Evolutionary conservation across 192 early-diverging fungal genomes (phyloP), one percentile per base, ranked within the genome.

Genomic region (Mortierella alpina): DNA sequence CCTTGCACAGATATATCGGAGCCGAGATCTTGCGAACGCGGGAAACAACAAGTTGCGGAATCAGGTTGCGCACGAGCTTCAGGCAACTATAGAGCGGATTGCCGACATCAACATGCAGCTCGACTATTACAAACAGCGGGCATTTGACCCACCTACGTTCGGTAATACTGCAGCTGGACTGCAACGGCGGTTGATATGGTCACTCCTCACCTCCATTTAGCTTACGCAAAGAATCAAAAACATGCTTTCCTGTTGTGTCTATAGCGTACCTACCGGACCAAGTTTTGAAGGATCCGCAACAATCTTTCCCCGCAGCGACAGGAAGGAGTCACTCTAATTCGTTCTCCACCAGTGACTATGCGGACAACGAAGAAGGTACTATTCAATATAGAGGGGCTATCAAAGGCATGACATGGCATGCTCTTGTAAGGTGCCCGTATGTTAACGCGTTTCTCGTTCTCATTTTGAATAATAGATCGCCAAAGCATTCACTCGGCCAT

Each of bases 321-420:
- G 22, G 77, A 68, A 48, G 77, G 39, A 80, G 77, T 31, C 77
- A 80, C 54, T 80, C 77, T 41, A 80, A 80, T n/a, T 80, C 77
- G 6, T 72, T 80, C 45, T 80, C 77, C 4, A 80, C 77, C 12
- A 80, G 77, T 17, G 77, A 80, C 31, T 80, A 72, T 52, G 77
- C 77, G 15, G 77, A 80, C 14, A 80, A 80, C 20, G 77, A 80
- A 52, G 77, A 80, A 58, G 77, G 77, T 80, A 80, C 15, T 23
- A 1, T 12, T 42, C 7, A 8, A 2, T 20, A 23, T 2, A 17
- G 18, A 15, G 39, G 40, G 20, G 42, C n/a, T 42, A 40, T 17
- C 20, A 12, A 49, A 15, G 47, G 13, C 62, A 39, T 31, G 2
- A 49, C 46, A n/a, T 44, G 1, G 3, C n/a, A 40, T 1, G 41